These are phyloP conservation scores for Trypanosoma cruzi DNA, from an alignment of 208 protist species.

Conservation along the genomic window DNA sequence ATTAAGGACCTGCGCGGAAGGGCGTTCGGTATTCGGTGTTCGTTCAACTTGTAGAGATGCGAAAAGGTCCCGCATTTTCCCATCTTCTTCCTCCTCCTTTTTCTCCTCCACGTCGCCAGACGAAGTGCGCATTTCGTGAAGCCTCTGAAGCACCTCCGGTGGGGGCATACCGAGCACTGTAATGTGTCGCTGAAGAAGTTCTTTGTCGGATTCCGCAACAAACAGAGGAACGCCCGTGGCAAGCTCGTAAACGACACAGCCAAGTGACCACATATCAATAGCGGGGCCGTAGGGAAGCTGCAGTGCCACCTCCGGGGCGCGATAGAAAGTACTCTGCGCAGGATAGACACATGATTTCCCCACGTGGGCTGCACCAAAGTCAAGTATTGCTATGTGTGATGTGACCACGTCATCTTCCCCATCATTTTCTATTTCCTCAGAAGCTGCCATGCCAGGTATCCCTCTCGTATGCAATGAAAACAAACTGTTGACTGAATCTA, in stretches of 20 bases:
- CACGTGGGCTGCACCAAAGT: conserved; percentile 95
- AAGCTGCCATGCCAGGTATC: neutral
- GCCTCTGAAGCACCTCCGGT: neutral
- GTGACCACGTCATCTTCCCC: conserved; percentile 30
- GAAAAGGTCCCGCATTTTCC: neutral
- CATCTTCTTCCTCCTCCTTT: neutral
- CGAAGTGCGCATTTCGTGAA: neutral
- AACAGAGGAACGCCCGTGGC: conserved; percentile 44
- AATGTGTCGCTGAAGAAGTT: conserved; percentile 39
- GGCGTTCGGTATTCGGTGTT: neutral
- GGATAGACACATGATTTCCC: conserved; percentile 92
- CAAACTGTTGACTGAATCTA: neutral
- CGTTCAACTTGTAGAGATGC: neutral
- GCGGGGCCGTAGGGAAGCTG: conserved; percentile 52
- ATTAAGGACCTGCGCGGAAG: neutral
- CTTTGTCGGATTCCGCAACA: conserved; percentile 37
- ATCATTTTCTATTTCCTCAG: neutral
- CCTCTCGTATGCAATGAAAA: neutral
- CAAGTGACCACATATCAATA: conserved; percentile 80
- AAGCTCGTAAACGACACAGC: conserved; percentile 62
- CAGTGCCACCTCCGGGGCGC: conserved; percentile 95
- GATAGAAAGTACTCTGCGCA: conserved; percentile 96
- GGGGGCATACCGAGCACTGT: conserved; percentile 41
- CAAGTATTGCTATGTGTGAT: conserved; percentile 95
- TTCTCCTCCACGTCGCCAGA: neutral